Base-by-base conservation (phyloP, 768 basidiomycete species). In the Fomitopsis pulvina region DNA sequence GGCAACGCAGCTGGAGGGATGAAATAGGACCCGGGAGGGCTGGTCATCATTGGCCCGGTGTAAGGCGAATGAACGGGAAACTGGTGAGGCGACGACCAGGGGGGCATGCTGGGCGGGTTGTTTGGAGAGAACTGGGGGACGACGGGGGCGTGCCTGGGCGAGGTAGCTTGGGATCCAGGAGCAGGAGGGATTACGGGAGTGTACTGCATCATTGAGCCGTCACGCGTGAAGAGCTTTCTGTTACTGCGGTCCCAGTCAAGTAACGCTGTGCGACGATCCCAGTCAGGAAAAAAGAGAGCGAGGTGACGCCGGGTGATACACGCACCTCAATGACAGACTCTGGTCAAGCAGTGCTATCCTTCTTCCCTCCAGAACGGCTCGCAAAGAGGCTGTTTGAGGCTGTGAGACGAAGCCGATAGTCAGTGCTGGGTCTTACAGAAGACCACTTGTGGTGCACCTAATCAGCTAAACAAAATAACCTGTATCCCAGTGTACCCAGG, bases 151-250 rank as follows among this genome's bases (percentile, higher is more conserved):
- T 55, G 49, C 11, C 58, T 45, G 16, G 53, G 51, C 8, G 59
- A 50, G n/a, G 61, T 28, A 22, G 56, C 52, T 21, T 54, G 47
- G 22, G 62, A 29, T 4, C 59, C 58, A 8, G 64, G 64, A 20
- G 55, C 56, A 21, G 63, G 65, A 28, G 66, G 66, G 29, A 67
- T 63, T 40, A 67, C 63, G 16, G 66, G 65, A 4, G 63, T 52
- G 39, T 45, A 58, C 14, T 57, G 56, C 62, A 63, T 63, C n/a
- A 11, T 40, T 14, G 45, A 7, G 3, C 27, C 41, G 42, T n/a
- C 16, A 28, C 41, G 41, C 20, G 24, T 5, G 7, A n/a, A 7
- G 45, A 30, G 29, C 27, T 30, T 5, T n/a, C n/a, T 37, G 34
- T 16, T 14, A 37, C 34, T 37, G 34, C 34, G 34, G 34, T 37